Percentiles rank a stretch among this genome's conserved stretches.
Evolutionary conservation across 2,329 filamentous ascomycete genomes (phyloP).

Genomic region (Scedosporium minutisporum): DNA sequence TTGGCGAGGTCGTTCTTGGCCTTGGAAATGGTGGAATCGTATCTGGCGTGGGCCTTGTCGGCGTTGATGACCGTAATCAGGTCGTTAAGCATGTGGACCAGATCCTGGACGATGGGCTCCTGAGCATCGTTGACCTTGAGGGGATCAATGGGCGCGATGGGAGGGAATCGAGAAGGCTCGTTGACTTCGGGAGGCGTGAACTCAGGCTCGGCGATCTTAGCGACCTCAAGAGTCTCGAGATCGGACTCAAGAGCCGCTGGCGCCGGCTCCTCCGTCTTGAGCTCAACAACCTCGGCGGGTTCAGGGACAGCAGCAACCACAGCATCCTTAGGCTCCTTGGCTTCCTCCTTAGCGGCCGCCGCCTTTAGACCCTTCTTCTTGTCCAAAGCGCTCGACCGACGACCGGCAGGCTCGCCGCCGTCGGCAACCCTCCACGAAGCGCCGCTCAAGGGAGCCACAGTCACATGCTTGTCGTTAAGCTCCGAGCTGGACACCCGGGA

Average conservation of each 20-base stretch:
- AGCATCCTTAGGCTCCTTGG: conserved; percentile 16
- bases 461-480: conserved; percentile 52
- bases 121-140: conserved; percentile 64
- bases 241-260: conserved; percentile 15
- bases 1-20: conserved; percentile 75
- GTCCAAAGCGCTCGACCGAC: conserved; percentile 51
- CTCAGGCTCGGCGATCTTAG: conserved; percentile 13
- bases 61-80: conserved; percentile 90
- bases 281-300: conserved; percentile 13
- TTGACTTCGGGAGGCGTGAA: conserved; percentile 54
- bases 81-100: conserved; percentile 92
- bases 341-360: conserved; percentile 19
- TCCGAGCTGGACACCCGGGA: conserved; percentile 33
- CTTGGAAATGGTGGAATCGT: conserved; percentile 68
- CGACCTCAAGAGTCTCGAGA: conserved; percentile 20
- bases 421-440: conserved; percentile 71
- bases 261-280: conserved; percentile 15
- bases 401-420: conserved; percentile 42
- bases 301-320: conserved; percentile 6
- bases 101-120: conserved; percentile 82
- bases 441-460: conserved; percentile 76
- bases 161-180: conserved; percentile 54
- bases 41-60: conserved; percentile 68
- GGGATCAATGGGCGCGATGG: conserved; percentile 65
- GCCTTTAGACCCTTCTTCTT: conserved; percentile 22